A percentile compares a stretch with the other conserved stretches of the same genome.
These are phyloP conservation scores for Kwoniella pini DNA, from an alignment of 768 basidiomycete genomes.

Conservation along the genomic window DNA sequence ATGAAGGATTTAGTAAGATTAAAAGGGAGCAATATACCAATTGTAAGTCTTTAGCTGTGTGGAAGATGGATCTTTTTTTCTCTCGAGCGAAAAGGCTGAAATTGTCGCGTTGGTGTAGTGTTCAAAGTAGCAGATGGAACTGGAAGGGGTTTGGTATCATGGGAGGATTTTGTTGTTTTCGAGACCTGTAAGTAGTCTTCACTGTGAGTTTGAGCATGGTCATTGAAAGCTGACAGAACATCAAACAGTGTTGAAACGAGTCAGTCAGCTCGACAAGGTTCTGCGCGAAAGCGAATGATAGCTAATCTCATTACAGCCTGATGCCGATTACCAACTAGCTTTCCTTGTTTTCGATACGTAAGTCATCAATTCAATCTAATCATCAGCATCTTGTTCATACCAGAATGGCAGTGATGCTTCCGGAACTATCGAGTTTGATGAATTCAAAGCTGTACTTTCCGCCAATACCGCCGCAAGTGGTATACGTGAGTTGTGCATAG, in stretches of 20 bases:
- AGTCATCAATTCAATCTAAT: slow-evolving; percentile 51
- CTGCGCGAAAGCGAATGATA: neutral
- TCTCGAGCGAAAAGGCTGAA: too few relatives aligned
- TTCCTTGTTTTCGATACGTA: slow-evolving; percentile 96
- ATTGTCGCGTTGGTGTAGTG: slow-evolving; percentile 28
- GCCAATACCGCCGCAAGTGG: slow-evolving; percentile 70
- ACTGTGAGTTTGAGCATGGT: neutral
- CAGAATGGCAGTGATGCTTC: slow-evolving; percentile 68
- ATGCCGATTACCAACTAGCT: slow-evolving; percentile 96
- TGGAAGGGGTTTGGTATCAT: slow-evolving; percentile 56
- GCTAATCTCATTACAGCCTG: slow-evolving; percentile 70
- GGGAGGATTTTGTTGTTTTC: slow-evolving; percentile 96
- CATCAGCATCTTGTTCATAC: slow-evolving; percentile 18
- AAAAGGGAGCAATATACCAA: slow-evolving; percentile 84
- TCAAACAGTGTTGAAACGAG: slow-evolving; percentile 43
- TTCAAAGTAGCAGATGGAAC: slow-evolving; percentile 53
- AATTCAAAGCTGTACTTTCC: slow-evolving; percentile 89
- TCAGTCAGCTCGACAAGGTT: slow-evolving; percentile 8
- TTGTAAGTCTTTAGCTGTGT: slow-evolving; percentile 61
- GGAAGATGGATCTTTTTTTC: too few relatives aligned
- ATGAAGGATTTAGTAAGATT: slow-evolving; percentile 76
- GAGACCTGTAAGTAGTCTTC: slow-evolving; percentile 64
- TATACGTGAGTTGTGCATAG: slow-evolving; percentile 35
- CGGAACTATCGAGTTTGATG: slow-evolving; percentile 89
- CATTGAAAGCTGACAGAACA: neutral